Conservation (phyloP, 140 eudicot species). For the Oenanthe javanica region DNA sequence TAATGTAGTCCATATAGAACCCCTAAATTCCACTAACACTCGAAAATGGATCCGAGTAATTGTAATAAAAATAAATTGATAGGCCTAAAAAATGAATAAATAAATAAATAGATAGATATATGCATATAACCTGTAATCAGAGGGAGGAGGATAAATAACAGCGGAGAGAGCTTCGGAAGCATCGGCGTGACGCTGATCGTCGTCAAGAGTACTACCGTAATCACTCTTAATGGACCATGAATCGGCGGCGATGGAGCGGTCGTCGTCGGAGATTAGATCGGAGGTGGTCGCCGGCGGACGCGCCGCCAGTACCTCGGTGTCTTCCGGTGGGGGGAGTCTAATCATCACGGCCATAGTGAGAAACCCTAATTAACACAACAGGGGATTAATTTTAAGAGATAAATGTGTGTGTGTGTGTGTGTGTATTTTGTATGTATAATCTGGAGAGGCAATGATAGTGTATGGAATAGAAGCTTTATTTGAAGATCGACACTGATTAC, state of each 20-base stretch:
- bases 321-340: conserved; percentile 55
- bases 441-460: background rate
- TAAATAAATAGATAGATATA: background rate
- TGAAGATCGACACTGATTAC: background rate
- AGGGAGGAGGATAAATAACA: conserved; percentile 58
- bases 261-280: conserved; percentile 97
- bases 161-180: conserved; percentile 96
- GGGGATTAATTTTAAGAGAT: background rate
- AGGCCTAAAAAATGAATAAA: background rate
- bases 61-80: background rate
- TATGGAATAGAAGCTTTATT: background rate
- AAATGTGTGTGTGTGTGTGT: background rate
- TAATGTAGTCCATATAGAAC: background rate
- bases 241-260: conserved; percentile 92
- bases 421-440: background rate
- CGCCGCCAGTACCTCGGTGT: conserved; percentile 44
- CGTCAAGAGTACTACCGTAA: conserved; percentile 94
- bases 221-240: conserved; percentile 99
- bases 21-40: background rate
- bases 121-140: conserved; percentile 72
- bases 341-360: conserved; percentile 55
- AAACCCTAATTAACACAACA: conserved; percentile 36
- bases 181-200: conserved; percentile 97
- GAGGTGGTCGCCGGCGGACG: conserved; percentile 32
- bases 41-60: background rate